Evolutionary conservation across 2,329 filamentous ascomycete genomes (phyloP).

Genomic region (Ilyonectria robusta): DNA sequence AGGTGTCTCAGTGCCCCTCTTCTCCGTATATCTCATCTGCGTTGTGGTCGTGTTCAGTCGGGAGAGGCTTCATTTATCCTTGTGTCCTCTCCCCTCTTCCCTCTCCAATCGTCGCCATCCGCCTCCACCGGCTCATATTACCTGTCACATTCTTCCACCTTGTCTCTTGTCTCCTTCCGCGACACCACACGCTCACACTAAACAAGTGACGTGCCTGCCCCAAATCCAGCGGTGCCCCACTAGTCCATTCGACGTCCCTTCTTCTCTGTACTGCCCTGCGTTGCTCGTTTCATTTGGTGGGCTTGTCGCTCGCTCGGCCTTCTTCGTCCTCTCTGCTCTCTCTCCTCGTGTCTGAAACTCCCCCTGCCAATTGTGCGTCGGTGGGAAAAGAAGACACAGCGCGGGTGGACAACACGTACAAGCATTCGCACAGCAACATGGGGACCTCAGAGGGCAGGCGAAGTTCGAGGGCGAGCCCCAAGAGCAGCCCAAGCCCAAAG

Average conservation of each 20-base stretch:
- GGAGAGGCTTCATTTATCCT: not conserved
- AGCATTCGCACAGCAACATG: not conserved
- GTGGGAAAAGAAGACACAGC: not conserved
- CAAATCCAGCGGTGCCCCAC: not conserved
- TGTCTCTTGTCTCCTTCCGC: not conserved
- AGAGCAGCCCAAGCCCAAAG: conserved; percentile 19
- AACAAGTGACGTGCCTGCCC: not conserved
- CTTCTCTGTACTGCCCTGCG: not conserved
- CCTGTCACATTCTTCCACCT: conserved; percentile 20
- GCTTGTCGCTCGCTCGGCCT: not conserved
- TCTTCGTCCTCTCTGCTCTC: too few species aligned
- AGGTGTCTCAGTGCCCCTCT: not conserved
- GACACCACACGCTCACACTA: not conserved
- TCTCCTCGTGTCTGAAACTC: not conserved
- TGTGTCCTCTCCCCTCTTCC: not conserved
- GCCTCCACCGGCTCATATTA: conserved; percentile 1
- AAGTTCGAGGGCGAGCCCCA: conserved; percentile 21
- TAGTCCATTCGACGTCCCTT: not conserved
- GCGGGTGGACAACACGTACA: not conserved
- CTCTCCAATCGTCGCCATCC: not conserved
- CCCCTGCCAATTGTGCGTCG: not conserved
- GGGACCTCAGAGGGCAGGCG: conserved; percentile 22
- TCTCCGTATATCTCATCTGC: not conserved
- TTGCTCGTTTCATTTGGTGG: not conserved
- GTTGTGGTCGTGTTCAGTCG: not conserved